Evolutionary conservation across 805 yeast genomes (phyloP), one percentile per base, ranked within the genome.

Genomic region (Yueomyces sp.): DNA sequence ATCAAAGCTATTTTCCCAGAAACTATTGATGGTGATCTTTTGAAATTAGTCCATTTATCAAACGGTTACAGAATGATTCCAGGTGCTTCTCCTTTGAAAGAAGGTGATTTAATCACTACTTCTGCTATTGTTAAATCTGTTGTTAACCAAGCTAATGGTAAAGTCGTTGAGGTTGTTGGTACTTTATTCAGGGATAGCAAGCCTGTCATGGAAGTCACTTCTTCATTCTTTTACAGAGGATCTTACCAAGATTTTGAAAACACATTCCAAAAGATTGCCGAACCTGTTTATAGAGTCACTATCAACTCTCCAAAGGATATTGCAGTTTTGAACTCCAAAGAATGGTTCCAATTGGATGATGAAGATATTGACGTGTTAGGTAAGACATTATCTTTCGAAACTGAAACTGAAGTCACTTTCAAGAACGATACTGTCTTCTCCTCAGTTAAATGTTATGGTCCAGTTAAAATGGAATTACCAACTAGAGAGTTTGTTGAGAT

Each of bases 1-100:
- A 90, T 92, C 70, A 86, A 84, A 71, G 88, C 96, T n/a, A 85
- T 92, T 55, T 92, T 92, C 92, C 98, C 98, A 44, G 77, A 77
- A 62, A 78, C 81, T 49, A 94, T 92, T 56, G 97, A 94, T 63
- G 98, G 98, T 67, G 98, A 92, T 64, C 73, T 92, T 60, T 73
- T 92, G 68, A 83, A 81, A 63, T 75, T 92, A 59, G 98, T 92
- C 45, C 99, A 92, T 65, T 72, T 92, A 66, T 85, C 95, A 42
- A 92, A 92, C 65, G 88, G 95, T 48, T 94, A 90, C 74, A 77
- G 77, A 64, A 85, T 90, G 94, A 65, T 79, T 48, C 87, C 96
- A 42, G 95, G 94, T 53, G 94, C 95, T 46, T 75, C 77, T 45
- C 95, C 96, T 51, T 74, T 92, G 65, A 76, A 81, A 67, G 81